These are phyloP conservation scores for Diaporthe destruens DNA, from an alignment of 2,329 filamentous ascomycete genomes.

Conservation along the genomic window DNA sequence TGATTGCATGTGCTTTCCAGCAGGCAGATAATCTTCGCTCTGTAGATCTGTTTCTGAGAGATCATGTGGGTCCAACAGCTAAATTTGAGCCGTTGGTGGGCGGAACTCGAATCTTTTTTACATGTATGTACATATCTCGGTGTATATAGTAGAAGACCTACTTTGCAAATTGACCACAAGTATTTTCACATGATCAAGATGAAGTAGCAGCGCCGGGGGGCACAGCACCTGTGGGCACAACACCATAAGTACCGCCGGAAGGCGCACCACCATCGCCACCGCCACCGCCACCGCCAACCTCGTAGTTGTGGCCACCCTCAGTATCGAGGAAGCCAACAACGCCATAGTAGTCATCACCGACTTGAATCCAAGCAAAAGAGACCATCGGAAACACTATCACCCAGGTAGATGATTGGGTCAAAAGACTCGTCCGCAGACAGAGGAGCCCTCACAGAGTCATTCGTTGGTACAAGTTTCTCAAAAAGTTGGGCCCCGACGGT, in stretches of 20 bases:
- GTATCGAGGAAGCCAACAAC: conserved; percentile 38
- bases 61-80: neutral
- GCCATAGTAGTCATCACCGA: conserved; percentile 49
- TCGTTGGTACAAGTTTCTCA: neutral
- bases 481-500: conserved; percentile 22
- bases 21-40: neutral
- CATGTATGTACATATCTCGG: neutral
- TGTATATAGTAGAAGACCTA: neutral
- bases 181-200: conserved; percentile 2
- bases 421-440: conserved; percentile 38
- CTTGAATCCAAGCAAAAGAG: conserved; percentile 63
- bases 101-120: neutral
- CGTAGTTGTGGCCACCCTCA: conserved; percentile 37
- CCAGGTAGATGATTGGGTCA: conserved; percentile 66
- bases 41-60: neutral
- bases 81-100: neutral
- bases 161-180: neutral
- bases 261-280: conserved; percentile 6
- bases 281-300: conserved; percentile 10
- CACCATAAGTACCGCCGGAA: conserved; percentile 33
- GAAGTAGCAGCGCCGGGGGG: conserved; percentile 18
- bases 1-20: neutral
- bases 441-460: neutral
- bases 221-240: conserved; percentile 16
- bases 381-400: conserved; percentile 60